Percentiles rank a stretch among this genome's conserved stretches.
phyloP scores from a whole-genome alignment of 1,284 basidiomycete genomes.

The Irpex sp. region DNA sequence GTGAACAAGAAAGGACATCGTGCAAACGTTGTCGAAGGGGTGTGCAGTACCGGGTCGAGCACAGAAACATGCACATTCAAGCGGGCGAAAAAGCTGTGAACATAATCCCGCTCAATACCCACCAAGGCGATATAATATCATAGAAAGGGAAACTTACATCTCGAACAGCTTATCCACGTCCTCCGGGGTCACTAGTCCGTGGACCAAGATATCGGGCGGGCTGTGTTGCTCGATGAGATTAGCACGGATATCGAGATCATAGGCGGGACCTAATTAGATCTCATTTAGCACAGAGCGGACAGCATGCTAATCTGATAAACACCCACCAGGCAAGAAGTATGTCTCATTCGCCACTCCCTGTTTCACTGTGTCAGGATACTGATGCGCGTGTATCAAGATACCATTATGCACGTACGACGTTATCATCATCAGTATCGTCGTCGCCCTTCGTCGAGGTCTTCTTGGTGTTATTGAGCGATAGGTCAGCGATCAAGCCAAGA shows the following conservation, averaged over 20 bases:
- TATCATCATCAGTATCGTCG: slow-evolving; percentile 63
- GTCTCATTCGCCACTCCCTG: slow-evolving; percentile 82
- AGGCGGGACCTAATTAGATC: slow-evolving; percentile 63
- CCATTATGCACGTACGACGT: slow-evolving; percentile 58
- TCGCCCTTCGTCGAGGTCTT: slow-evolving; percentile 39
- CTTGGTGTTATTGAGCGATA: slow-evolving; percentile 64
- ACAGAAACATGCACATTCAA: slow-evolving; percentile 84
- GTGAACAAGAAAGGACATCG: slow-evolving; percentile 88
- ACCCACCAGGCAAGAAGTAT: slow-evolving; percentile 83
- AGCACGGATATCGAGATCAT: slow-evolving; percentile 73
- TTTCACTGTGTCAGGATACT: neutral
- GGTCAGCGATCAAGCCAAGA: slow-evolving; percentile 75
- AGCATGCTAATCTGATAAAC: neutral
- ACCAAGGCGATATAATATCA: neutral
- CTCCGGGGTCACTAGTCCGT: slow-evolving; percentile 81
- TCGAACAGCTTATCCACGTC: slow-evolving; percentile 88
- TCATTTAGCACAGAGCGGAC: neutral
- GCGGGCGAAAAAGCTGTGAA: slow-evolving; percentile 66
- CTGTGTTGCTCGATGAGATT: slow-evolving; percentile 83
- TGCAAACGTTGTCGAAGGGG: slow-evolving; percentile 76
- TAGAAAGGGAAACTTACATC: slow-evolving; percentile 62
- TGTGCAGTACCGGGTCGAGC: slow-evolving; percentile 80
- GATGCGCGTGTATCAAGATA: neutral
- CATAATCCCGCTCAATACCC: neutral
- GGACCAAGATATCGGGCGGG: slow-evolving; percentile 86